These are phyloP conservation scores for Paraconiothyrium sp. DNA, from an alignment of 2,329 filamentous ascomycete genomes.

Conservation along the genomic window DNA sequence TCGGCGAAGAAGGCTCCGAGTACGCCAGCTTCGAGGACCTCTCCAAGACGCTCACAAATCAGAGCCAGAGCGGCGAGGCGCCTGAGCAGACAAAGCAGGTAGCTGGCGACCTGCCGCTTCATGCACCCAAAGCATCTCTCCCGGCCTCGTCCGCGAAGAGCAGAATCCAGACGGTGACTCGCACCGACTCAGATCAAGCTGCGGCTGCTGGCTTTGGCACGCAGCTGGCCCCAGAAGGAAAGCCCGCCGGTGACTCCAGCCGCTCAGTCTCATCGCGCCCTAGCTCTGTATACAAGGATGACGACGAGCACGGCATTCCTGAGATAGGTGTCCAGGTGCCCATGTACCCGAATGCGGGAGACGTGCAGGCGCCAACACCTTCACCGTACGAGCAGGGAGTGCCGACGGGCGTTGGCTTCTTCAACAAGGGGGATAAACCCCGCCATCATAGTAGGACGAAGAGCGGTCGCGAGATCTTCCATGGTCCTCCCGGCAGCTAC, in stretches of 20 bases:
- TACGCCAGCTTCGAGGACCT: slow-evolving; percentile 72
- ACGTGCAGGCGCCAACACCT: slow-evolving; percentile 94
- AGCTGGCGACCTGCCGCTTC: slow-evolving; percentile 81
- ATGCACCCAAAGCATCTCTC: slow-evolving; percentile 88
- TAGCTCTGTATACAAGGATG: slow-evolving; percentile 64
- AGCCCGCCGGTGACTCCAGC: slow-evolving; percentile 33
- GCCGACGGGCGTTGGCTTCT: slow-evolving; percentile 59
- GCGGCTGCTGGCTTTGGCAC: slow-evolving; percentile 86
- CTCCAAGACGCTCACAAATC: slow-evolving; percentile 43
- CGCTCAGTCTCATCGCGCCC: slow-evolving; percentile 58
- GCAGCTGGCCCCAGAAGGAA: slow-evolving; percentile 46
- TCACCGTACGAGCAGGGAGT: slow-evolving; percentile 61
- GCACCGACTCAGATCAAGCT: slow-evolving; percentile 88
- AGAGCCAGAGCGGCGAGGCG: slow-evolving; percentile 47
- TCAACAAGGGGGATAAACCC: slow-evolving; percentile 61
- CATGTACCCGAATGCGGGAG: slow-evolving; percentile 90
- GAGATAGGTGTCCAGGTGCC: slow-evolving; percentile 93
- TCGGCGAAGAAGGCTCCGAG: slow-evolving; percentile 90
- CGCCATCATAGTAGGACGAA: slow-evolving; percentile 73
- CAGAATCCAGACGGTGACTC: slow-evolving; percentile 83
- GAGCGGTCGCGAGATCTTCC: slow-evolving; percentile 74
- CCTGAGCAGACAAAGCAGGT: slow-evolving; percentile 81
- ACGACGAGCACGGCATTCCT: slow-evolving; percentile 85
- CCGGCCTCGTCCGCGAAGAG: slow-evolving; percentile 83
- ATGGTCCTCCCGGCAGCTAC: slow-evolving; percentile 86